These are phyloP conservation scores for Acrodontium crateriforme DNA, from an alignment of 2,329 filamentous ascomycete genomes.

Conservation along the genomic window DNA sequence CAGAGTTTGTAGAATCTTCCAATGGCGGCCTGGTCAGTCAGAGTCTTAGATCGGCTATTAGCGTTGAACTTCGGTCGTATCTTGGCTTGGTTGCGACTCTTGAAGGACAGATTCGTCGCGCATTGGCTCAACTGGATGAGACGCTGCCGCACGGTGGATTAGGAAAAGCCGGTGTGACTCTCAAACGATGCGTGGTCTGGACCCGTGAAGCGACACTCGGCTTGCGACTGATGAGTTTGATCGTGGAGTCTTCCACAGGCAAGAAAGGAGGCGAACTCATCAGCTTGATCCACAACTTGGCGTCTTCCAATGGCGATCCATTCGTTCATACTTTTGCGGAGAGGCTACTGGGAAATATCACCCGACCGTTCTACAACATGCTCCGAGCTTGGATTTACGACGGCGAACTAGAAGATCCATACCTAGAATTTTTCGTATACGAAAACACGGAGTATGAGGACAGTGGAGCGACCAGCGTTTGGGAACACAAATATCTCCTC, in stretches of 20 bases:
- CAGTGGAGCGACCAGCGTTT: constrained; percentile 69
- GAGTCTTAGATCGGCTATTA: constrained; percentile 77
- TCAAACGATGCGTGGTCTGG: constrained; percentile 95
- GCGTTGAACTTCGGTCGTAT: constrained; percentile 75
- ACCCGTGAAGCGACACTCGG: constrained; percentile 95
- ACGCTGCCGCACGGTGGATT: constrained; percentile 54
- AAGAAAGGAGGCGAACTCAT: constrained; percentile 85
- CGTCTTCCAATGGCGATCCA: constrained; percentile 85
- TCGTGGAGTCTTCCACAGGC: constrained; percentile 78
- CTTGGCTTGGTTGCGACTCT: constrained; percentile 80
- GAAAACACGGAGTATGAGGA: constrained; percentile 53
- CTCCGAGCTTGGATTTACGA: constrained; percentile 96
- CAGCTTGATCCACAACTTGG: constrained; percentile 83
- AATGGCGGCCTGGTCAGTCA: constrained; percentile 80
- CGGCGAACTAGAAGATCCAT: constrained; percentile 92
- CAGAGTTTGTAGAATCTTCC: constrained; percentile 66
- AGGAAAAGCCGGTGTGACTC: constrained; percentile 76
- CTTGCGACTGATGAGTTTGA: constrained; percentile 78
- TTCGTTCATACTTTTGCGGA: constrained; percentile 91
- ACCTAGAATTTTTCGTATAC: constrained; percentile 85
- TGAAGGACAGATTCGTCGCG: constrained; percentile 79
- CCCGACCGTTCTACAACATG: constrained; percentile 92
- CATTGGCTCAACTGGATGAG: constrained; percentile 60
- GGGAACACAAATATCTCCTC: constrained; percentile 94
- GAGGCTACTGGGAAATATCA: constrained; percentile 71